Conservation (phyloP, 257 asterid genomes). For the Solanum okadae region DNA sequence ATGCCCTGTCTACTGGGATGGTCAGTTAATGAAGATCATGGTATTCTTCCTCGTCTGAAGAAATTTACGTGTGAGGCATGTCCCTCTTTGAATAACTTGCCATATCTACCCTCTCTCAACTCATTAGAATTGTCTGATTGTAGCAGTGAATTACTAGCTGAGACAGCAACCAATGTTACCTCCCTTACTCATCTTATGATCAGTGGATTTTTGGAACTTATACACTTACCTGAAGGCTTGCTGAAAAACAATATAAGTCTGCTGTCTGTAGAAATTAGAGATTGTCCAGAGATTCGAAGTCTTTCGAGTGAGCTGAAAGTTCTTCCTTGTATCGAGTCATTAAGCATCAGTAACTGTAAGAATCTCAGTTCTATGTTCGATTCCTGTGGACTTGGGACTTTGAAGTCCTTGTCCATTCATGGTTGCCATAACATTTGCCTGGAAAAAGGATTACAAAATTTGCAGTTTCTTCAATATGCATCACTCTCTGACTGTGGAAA, state of each 20-base stretch:
- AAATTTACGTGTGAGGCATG: not conserved
- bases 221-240: not conserved
- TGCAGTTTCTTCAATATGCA: not conserved
- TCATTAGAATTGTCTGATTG: not conserved
- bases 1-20: conserved; percentile 3
- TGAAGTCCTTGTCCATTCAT: conserved; percentile 5
- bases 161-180: not conserved
- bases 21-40: not conserved
- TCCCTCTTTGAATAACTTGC: not conserved
- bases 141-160: not conserved
- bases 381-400: not conserved
- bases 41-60: not conserved
- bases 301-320: not conserved
- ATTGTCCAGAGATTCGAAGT: not conserved
- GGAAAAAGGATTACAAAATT: not conserved
- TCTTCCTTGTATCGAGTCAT: not conserved
- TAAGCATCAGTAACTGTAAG: conserved; percentile 1
- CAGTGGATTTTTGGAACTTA: not conserved
- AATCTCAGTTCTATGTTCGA: not conserved
- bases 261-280: not conserved
- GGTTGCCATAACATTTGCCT: not conserved
- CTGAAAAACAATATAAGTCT: not conserved
- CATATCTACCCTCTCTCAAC: not conserved
- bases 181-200: conserved; percentile 3
- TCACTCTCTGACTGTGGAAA: conserved; percentile 1